These are phyloP conservation scores for Pythium angustatum DNA, from an alignment of 352 stramenopile species.

Conservation along the genomic window DNA sequence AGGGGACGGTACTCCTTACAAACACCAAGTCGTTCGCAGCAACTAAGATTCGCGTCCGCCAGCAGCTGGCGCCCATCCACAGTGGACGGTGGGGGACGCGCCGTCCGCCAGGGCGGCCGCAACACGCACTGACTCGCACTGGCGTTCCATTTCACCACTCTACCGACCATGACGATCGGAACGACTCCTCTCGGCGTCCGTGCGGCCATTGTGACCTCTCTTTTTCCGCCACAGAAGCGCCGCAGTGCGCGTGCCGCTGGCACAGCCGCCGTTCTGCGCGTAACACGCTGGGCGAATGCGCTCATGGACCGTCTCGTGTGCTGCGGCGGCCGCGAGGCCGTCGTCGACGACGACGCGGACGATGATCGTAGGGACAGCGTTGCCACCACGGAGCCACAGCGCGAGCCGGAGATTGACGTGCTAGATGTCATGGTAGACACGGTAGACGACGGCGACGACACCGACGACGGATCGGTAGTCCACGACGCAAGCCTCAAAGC, in stretches of 20 bases:
- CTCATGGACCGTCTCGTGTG: constrained; percentile 11
- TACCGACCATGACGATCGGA: too few relatives aligned
- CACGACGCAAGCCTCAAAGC: too few relatives aligned
- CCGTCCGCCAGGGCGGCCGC: neutral
- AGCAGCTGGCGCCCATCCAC: neutral
- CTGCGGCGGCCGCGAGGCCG: neutral
- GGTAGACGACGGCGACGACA: neutral
- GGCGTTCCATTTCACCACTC: too few relatives aligned
- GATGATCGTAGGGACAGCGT: neutral
- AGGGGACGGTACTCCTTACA: neutral
- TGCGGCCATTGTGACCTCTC: too few relatives aligned
- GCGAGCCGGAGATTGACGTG: neutral
- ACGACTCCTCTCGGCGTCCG: too few relatives aligned
- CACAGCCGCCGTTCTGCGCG: neutral
- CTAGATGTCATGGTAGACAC: neutral
- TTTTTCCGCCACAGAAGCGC: too few relatives aligned
- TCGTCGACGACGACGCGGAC: neutral
- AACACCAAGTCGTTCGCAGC: neutral
- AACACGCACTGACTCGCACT: neutral
- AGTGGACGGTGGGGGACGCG: constrained; percentile 17
- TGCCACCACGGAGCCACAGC: neutral
- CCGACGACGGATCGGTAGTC: too few relatives aligned
- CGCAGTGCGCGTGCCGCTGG: too few relatives aligned
- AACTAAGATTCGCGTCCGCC: constrained; percentile 10
- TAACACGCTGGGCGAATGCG: neutral